These are phyloP conservation scores for Massarina eburnea DNA, from an alignment of 2,329 filamentous ascomycete genomes.

Conservation along the genomic window DNA sequence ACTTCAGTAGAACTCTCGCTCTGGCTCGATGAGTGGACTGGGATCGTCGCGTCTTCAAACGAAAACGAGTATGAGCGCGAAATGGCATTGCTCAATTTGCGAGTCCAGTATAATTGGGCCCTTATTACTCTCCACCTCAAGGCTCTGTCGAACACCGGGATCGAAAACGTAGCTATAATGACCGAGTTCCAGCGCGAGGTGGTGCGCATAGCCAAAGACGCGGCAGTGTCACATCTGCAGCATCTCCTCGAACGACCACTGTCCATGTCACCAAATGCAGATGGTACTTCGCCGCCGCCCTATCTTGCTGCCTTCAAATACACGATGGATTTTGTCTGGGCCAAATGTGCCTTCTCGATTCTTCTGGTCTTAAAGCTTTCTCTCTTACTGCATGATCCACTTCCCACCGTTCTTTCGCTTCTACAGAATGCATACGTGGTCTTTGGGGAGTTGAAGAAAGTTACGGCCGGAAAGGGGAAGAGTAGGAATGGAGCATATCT, in stretches of 20 bases:
- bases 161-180: slow-evolving; percentile 57
- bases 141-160: slow-evolving; percentile 52
- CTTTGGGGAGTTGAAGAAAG: slow-evolving; percentile 46
- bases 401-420: slow-evolving; percentile 43
- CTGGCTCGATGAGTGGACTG: slow-evolving; percentile 48
- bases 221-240: slow-evolving; percentile 54
- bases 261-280: slow-evolving; percentile 26
- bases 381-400: slow-evolving; percentile 50
- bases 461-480: slow-evolving; percentile 29
- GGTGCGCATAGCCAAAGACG: slow-evolving; percentile 53
- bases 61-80: slow-evolving; percentile 13
- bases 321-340: slow-evolving; percentile 62
- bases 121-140: slow-evolving; percentile 56
- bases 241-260: slow-evolving; percentile 45
- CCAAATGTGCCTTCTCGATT: slow-evolving; percentile 61
- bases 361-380: slow-evolving; percentile 57
- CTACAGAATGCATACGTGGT: slow-evolving; percentile 49
- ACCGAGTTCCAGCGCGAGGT: slow-evolving; percentile 51
- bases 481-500: slow-evolving; percentile 50
- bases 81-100: slow-evolving; percentile 48
- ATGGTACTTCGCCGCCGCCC: slow-evolving; percentile 7
- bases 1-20: slow-evolving; percentile 30
- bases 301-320: slow-evolving; percentile 57
- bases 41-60: slow-evolving; percentile 21
- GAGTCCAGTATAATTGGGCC: slow-evolving; percentile 57